Evolutionary conservation across 305 asterid genomes (phyloP).

Genomic region (Fraxinus velutina): DNA sequence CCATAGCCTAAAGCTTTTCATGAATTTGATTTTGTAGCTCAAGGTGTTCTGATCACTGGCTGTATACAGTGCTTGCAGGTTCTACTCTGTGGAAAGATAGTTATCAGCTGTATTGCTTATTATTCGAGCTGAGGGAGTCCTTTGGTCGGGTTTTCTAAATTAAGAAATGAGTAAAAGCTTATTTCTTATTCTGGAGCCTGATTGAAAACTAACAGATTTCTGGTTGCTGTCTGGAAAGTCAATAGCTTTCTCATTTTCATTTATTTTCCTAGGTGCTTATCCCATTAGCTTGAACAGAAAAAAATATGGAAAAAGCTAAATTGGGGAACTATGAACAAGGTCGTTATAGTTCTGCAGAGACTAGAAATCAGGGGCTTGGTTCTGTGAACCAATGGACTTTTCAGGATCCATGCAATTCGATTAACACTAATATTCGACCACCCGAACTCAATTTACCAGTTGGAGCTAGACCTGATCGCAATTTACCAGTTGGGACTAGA

Average conservation of each 20-base stretch:
- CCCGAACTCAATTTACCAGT: constrained; percentile 44
- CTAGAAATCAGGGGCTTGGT: constrained; percentile 54
- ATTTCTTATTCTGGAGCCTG: constrained; percentile 46
- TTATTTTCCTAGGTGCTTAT: constrained; percentile 10
- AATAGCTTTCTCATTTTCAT: constrained; percentile 10
- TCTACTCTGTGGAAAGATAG: constrained; percentile 21
- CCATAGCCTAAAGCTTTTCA: neutral
- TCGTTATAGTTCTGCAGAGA: constrained; percentile 48
- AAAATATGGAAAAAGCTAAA: constrained; percentile 43
- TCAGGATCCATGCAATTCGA: constrained; percentile 62
- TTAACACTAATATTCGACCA: constrained; percentile 52
- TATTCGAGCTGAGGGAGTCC: constrained; percentile 26
- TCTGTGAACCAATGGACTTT: constrained; percentile 51
- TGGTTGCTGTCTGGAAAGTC: constrained; percentile 7
- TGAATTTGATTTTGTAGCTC: neutral
- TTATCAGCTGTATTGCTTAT: constrained; percentile 1
- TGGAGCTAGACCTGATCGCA: constrained; percentile 59
- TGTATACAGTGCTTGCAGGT: constrained; percentile 30
- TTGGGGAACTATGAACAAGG: constrained; percentile 51
- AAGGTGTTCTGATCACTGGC: constrained; percentile 25
- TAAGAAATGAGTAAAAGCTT: constrained; percentile 33
- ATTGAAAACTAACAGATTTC: constrained; percentile 32
- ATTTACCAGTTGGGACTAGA: constrained; percentile 47
- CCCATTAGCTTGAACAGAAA: constrained; percentile 33
- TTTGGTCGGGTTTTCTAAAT: constrained; percentile 26